These are phyloP conservation scores for Komagataella ulmi DNA, from an alignment of 805 yeast genomes.

Conservation along the genomic window DNA sequence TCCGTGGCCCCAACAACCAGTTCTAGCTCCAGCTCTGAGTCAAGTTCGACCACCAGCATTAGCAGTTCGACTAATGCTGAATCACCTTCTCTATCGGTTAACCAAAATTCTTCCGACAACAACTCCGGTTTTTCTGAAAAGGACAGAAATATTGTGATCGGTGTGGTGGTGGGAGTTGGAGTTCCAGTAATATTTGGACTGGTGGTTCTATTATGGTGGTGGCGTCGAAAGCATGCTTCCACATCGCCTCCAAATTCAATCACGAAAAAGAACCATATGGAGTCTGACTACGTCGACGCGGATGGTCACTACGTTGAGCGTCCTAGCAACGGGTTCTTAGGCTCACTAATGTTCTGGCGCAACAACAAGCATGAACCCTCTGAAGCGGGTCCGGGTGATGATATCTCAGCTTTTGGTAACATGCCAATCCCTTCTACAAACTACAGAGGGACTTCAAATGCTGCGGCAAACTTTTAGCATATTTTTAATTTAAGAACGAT, in stretches of 20 bases:
- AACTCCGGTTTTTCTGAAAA: constrained; percentile 32
- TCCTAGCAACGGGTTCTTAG: constrained; percentile 5
- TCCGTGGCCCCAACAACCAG: constrained; percentile 4
- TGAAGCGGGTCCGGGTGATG: background rate
- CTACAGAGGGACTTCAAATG: background rate
- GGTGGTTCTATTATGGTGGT: constrained; percentile 11
- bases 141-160: constrained; percentile 43
- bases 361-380: background rate
- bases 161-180: constrained; percentile 63
- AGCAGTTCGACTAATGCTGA: constrained; percentile 13
- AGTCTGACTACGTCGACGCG: constrained; percentile 1
- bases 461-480: background rate
- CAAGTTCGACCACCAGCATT: constrained; percentile 1
- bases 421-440: background rate
- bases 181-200: constrained; percentile 39
- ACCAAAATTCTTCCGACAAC: constrained; percentile 3
- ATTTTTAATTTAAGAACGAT: background rate
- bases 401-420: background rate
- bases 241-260: constrained; percentile 10
- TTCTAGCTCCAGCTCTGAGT: constrained; percentile 1
- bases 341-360: background rate
- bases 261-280: background rate
- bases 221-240: background rate
- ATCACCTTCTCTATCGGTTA: constrained; percentile 15
- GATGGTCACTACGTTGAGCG: constrained; percentile 1